Base-by-base conservation (phyloP, 192 early-diverging fungal species). In the Backusella morwellensis region DNA sequence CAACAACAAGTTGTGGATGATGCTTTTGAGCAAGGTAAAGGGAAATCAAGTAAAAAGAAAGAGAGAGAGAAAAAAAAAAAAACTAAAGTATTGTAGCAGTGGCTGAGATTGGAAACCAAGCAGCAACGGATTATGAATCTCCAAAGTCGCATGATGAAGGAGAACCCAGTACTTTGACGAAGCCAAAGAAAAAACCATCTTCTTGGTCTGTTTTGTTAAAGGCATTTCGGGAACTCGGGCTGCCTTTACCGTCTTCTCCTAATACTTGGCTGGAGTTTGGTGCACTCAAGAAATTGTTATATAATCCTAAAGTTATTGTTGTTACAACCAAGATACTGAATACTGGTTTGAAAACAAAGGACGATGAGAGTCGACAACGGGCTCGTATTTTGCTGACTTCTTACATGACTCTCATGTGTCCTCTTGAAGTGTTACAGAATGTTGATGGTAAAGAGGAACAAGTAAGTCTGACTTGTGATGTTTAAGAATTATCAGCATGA, bases 371-470 rank as follows among this genome's bases (percentile, higher is more conserved):
- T 85, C 23, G 75, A 26, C 42, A 66, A 7, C 66, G 47, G 44
- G 87, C 89, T 14, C 83, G 93, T 26, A 89, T 95, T 12, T 89
- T 95, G 59, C 74, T 95, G 69, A 91, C 86, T 75, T 83, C 89
- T 41, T 95, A 92, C 71, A 90, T 95, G 89, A 87, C 93, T 2
- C 83, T 88, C 42, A 86, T 85, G 1, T 88, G 93, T 54, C 91
- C 94, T 1, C 54, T 36, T 14, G 87, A 92, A 75, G 87, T 91
- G 26, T 86, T 93, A 77, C 84, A 85, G 9, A 81, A 78, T 70
- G 50, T 85, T 40, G 81, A 75, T 21, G 73, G 88, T 52, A 75
- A 72, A 47, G 82, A 88, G 34, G 87, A 94, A 77, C 78, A 89
- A 86, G 90, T 91, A 77, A 32, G 82, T 34, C 32, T 15, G 41